These are phyloP conservation scores for Syzygium aromaticum DNA, from an alignment of 345 rosid species.

Conservation along the genomic window DNA sequence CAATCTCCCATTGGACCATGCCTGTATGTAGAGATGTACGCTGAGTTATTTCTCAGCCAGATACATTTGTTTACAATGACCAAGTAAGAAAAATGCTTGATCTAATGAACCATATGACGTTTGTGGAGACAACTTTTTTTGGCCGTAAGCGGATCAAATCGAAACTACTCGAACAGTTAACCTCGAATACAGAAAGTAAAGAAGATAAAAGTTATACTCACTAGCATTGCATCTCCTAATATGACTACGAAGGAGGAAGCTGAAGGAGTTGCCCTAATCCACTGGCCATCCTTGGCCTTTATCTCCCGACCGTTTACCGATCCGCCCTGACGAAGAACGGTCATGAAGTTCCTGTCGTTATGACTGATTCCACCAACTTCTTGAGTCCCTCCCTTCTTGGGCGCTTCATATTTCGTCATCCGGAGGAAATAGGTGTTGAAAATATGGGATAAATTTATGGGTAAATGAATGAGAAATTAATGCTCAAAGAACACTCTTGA, in stretches of 20 bases:
- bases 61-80: not conserved
- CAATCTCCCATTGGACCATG: conserved; percentile 6
- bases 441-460: too few relatives aligned
- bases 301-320: not conserved
- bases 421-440: too few relatives aligned
- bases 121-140: not conserved
- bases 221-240: not conserved
- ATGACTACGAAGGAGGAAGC: conserved; percentile 5
- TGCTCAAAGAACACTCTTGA: too few relatives aligned
- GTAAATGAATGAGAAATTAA: too few relatives aligned
- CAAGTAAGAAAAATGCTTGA: not conserved
- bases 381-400: not conserved
- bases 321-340: not conserved
- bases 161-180: not conserved
- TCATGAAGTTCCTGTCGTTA: not conserved
- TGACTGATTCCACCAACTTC: not conserved
- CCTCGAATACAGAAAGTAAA: not conserved
- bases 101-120: not conserved
- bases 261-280: not conserved
- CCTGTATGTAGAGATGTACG: not conserved
- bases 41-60: not conserved
- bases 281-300: conserved; percentile 1
- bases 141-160: accelerated
- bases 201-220: not conserved
- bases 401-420: not conserved